A percentile compares a stretch with the other conserved stretches of the same genome.
Evolutionary conservation across 2,329 filamentous ascomycete genomes (phyloP).

Genomic region (Arthrobotrys musiformis): DNA sequence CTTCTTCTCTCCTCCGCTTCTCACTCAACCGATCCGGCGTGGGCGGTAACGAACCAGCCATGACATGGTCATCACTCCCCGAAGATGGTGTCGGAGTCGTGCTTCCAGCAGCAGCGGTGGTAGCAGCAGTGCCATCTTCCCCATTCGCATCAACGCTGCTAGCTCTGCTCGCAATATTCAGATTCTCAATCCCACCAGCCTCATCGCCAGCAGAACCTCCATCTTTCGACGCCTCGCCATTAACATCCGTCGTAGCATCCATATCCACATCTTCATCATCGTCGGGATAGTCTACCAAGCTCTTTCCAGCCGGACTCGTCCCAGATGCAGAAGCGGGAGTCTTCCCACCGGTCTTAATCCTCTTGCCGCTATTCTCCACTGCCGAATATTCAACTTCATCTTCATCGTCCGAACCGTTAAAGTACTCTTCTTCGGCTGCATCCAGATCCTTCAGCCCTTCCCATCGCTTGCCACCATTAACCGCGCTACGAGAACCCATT

Average conservation of each 20-base stretch:
- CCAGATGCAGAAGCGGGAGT: slow-evolving; percentile 61
- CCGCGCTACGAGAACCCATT: slow-evolving; percentile 64
- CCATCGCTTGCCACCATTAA: slow-evolving; percentile 72
- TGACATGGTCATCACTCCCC: slow-evolving; percentile 46
- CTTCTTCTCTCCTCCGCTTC: slow-evolving; percentile 79
- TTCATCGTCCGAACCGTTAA: slow-evolving; percentile 88
- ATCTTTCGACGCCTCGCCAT: slow-evolving; percentile 57
- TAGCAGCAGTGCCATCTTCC: neutral
- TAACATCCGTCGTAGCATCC: slow-evolving; percentile 68
- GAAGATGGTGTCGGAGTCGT: slow-evolving; percentile 24
- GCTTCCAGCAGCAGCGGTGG: neutral
- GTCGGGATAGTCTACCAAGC: slow-evolving; percentile 89
- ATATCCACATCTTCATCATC: slow-evolving; percentile 80
- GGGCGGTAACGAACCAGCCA: slow-evolving; percentile 61
- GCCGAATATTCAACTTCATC: slow-evolving; percentile 67
- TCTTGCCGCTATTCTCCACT: slow-evolving; percentile 61
- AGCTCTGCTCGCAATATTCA: slow-evolving; percentile 40
- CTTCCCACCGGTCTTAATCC: slow-evolving; percentile 59
- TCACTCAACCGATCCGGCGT: slow-evolving; percentile 83
- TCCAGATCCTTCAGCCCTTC: slow-evolving; percentile 84
- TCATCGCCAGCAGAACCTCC: slow-evolving; percentile 58
- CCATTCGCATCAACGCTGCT: slow-evolving; percentile 37
- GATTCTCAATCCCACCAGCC: slow-evolving; percentile 39
- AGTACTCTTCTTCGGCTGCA: slow-evolving; percentile 89
- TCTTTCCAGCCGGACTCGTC: slow-evolving; percentile 76